Conservation (phyloP, 805 yeast genomes). For the Cyberlindnera saturnus region DNA sequence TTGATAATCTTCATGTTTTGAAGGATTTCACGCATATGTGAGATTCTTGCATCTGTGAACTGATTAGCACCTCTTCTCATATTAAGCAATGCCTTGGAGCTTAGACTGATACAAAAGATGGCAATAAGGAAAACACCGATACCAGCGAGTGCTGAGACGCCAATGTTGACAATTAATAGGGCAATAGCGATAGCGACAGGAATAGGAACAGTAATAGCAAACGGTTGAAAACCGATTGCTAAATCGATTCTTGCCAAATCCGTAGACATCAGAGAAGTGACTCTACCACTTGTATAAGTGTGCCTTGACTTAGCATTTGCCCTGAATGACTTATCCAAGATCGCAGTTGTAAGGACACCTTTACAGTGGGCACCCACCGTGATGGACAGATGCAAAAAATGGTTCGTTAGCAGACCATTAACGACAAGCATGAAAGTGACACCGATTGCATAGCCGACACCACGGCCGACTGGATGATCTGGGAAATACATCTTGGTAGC, state of each 20-base stretch:
- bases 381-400: conserved; percentile 44
- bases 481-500: conserved; percentile 36
- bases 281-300: conserved; percentile 50
- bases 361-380: conserved; percentile 62
- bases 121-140: conserved; percentile 47
- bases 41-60: conserved; percentile 60
- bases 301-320: conserved; percentile 49
- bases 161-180: conserved; percentile 58
- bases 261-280: conserved; percentile 71
- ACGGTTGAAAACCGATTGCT: conserved; percentile 56
- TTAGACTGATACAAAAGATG: conserved; percentile 36
- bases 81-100: conserved; percentile 42
- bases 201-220: conserved; percentile 50
- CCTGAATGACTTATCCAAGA: conserved; percentile 57
- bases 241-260: conserved; percentile 71
- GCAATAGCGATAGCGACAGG: conserved; percentile 59
- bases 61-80: conserved; percentile 50
- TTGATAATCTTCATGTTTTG: conserved; percentile 65
- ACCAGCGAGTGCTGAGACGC: conserved; percentile 65
- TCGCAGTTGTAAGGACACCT: conserved; percentile 57
- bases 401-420: conserved; percentile 39
- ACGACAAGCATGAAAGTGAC: conserved; percentile 37
- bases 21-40: conserved; percentile 54
- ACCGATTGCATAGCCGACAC: conserved; percentile 59
- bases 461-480: conserved; percentile 34